Evolutionary conservation across 148 eudicot genomes (phyloP).

Genomic region (Nyssa sinensis): DNA sequence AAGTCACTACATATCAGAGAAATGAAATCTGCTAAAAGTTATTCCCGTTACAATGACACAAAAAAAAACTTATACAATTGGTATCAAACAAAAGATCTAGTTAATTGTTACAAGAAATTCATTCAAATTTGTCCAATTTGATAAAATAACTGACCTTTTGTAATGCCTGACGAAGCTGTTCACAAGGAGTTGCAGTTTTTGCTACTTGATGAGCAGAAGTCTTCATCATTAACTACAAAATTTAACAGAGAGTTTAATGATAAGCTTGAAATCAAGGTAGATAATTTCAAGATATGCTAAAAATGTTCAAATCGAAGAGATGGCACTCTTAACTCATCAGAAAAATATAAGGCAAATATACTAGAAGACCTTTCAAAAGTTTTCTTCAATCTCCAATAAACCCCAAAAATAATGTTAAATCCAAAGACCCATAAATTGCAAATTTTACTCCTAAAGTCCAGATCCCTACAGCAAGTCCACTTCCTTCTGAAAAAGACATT

Average conservation of each 20-base stretch:
- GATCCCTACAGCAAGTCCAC: too few species aligned
- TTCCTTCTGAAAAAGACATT: too few species aligned
- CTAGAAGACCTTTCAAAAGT: too few species aligned
- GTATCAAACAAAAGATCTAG: neutral
- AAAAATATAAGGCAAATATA: too few species aligned
- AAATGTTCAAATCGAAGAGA: neutral
- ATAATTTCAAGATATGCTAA: too few species aligned
- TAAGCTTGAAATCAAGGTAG: neutral
- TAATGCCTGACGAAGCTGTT: conserved; percentile 63
- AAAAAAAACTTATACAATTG: neutral
- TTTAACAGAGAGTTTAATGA: neutral
- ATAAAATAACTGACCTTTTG: conserved; percentile 58
- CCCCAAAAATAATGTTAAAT: too few species aligned
- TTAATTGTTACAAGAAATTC: neutral
- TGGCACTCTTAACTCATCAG: neutral
- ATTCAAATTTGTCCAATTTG: neutral
- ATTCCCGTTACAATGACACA: too few species aligned
- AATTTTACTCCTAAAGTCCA: too few species aligned
- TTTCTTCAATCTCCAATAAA: too few species aligned
- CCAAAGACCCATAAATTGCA: too few species aligned
- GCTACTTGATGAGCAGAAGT: conserved; percentile 61
- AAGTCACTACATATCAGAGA: too few species aligned
- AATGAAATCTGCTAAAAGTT: too few species aligned
- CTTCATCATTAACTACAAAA: conserved; percentile 61
- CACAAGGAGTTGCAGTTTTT: conserved; percentile 55